Evolutionary conservation across 1,284 basidiomycete species (phyloP).

Genomic region (Puccinia coronata): DNA sequence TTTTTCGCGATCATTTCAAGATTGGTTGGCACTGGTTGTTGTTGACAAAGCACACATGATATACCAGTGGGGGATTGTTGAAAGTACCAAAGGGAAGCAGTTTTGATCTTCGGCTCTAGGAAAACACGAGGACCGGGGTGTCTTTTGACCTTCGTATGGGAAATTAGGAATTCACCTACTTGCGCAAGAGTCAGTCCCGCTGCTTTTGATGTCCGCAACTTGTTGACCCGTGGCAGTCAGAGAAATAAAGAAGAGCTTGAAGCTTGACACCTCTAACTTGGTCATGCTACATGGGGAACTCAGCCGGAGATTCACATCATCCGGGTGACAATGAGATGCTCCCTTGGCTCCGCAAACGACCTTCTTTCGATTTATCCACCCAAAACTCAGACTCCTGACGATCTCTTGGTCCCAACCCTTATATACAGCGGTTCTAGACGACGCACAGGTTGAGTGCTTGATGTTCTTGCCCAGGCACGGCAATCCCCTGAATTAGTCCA

Average conservation of each 20-base stretch:
- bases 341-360: too few species aligned
- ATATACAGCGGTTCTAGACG: too few species aligned
- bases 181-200: neutral
- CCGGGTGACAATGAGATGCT: too few species aligned
- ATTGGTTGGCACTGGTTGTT: neutral
- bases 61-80: neutral
- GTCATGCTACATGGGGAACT: neutral
- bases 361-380: too few species aligned
- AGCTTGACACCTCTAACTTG: neutral
- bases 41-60: constrained; percentile 18
- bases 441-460: too few species aligned
- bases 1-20: neutral
- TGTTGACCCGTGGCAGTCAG: constrained; percentile 8
- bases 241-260: neutral
- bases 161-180: neutral
- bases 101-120: too few species aligned
- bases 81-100: neutral
- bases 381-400: too few species aligned
- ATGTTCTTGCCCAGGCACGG: too few species aligned
- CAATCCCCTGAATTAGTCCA: too few species aligned
- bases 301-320: too few species aligned
- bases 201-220: neutral
- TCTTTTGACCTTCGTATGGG: constrained; percentile 4
- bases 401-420: too few species aligned
- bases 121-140: neutral